Conservation (phyloP, 176 grass and related monocot genomes). For the Musa beccarii region DNA sequence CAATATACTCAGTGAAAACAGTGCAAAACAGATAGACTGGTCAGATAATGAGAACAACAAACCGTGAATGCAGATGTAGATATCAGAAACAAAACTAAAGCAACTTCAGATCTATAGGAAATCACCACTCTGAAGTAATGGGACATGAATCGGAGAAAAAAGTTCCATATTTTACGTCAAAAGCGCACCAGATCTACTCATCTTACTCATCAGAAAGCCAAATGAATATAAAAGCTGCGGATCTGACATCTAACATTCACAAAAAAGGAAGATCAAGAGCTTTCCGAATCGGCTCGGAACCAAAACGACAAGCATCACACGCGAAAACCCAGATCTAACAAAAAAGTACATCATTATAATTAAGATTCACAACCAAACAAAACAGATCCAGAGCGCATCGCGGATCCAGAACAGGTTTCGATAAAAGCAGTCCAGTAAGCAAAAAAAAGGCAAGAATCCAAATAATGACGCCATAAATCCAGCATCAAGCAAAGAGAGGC, state of each 20-base stretch:
- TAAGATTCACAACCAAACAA: not conserved
- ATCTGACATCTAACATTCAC: not conserved
- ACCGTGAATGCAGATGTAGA: not conserved
- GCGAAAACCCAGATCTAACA: not conserved
- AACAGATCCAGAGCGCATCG: not conserved
- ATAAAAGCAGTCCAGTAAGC: not conserved
- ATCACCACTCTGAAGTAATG: not conserved
- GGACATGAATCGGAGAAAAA: not conserved
- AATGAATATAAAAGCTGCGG: not conserved
- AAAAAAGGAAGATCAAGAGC: not conserved
- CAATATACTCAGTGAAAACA: not conserved
- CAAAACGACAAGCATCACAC: too few species aligned
- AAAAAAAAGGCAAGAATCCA: not conserved
- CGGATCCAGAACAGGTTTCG: not conserved
- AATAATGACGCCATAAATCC: not conserved
- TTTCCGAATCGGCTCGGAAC: not conserved
- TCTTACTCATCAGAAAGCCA: not conserved
- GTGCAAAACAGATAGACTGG: not conserved
- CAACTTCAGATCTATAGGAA: not conserved
- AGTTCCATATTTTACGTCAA: not conserved
- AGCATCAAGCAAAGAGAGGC: not conserved
- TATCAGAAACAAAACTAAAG: not conserved
- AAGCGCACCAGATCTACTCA: not conserved
- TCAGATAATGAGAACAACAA: not conserved
- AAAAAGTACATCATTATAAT: not conserved